These are phyloP conservation scores for Fraxinus velutina DNA, from an alignment of 305 asterid genomes.

Conservation along the genomic window DNA sequence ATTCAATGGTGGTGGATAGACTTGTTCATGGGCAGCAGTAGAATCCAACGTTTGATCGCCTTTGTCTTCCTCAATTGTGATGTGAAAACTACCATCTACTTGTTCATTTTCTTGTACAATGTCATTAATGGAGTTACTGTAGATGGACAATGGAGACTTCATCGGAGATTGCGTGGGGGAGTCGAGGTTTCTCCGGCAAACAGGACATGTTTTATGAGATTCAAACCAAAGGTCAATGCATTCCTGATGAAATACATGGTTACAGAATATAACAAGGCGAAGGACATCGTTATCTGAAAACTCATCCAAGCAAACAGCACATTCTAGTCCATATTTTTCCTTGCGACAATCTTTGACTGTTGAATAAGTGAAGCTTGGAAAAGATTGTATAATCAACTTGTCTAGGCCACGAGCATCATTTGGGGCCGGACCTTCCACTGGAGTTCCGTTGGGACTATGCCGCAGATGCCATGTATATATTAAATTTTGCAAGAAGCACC, in stretches of 20 bases:
- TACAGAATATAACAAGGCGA: slow-evolving; percentile 64
- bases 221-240: slow-evolving; percentile 90
- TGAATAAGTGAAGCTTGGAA: slow-evolving; percentile 66
- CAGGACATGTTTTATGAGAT: slow-evolving; percentile 79
- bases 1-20: slow-evolving; percentile 1
- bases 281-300: slow-evolving; percentile 52
- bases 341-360: slow-evolving; percentile 56
- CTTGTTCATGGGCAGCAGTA: not conserved
- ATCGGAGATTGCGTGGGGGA: slow-evolving; percentile 29
- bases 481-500: slow-evolving; percentile 56
- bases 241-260: slow-evolving; percentile 77
- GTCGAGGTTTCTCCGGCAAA: slow-evolving; percentile 61
- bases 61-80: slow-evolving; percentile 39
- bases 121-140: slow-evolving; percentile 8
- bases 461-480: slow-evolving; percentile 53
- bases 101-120: slow-evolving; percentile 19
- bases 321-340: slow-evolving; percentile 70
- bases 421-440: slow-evolving; percentile 25
- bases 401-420: slow-evolving; percentile 46
- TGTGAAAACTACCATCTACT: slow-evolving; percentile 28
- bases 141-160: slow-evolving; percentile 20
- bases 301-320: slow-evolving; percentile 80
- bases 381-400: slow-evolving; percentile 47
- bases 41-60: slow-evolving; percentile 20
- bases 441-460: slow-evolving; percentile 23